Conservation (phyloP, 2,329 filamentous ascomycete species). For the Neofusicoccum sp. region DNA sequence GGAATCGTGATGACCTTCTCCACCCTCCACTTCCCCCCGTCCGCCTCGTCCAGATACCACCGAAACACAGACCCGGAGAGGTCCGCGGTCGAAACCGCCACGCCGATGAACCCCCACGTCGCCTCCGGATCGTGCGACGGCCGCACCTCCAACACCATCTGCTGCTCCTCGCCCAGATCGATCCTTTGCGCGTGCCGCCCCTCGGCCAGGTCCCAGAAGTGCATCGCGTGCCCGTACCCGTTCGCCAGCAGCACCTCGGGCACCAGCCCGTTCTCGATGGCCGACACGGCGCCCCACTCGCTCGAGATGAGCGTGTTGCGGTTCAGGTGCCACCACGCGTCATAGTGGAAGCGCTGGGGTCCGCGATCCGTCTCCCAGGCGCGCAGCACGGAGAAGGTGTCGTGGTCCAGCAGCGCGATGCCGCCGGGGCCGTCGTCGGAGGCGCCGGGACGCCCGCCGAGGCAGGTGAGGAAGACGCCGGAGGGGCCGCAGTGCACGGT, state of each 20-base stretch:
- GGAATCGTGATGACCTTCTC: not conserved
- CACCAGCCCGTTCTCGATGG: not conserved
- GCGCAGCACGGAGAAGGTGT: not conserved
- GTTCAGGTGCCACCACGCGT: constrained; percentile 3
- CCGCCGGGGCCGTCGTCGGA: not conserved
- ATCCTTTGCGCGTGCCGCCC: not conserved
- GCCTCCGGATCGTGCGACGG: not conserved
- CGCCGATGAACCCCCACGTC: not conserved
- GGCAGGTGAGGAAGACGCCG: not conserved
- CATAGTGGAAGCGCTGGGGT: constrained; percentile 1
- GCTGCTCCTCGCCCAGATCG: not conserved
- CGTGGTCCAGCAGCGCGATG: constrained; percentile 1
- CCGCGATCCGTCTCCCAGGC: not conserved
- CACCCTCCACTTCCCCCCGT: not conserved
- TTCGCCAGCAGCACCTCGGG: not conserved
- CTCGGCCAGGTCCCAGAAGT: not conserved
- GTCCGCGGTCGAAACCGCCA: not conserved
- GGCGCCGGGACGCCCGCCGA: not conserved
- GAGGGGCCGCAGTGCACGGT: not conserved
- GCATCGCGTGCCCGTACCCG: not conserved
- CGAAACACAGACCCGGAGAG: not conserved
- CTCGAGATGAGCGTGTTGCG: constrained; percentile 1
- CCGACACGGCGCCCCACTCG: not conserved
- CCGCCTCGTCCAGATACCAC: not conserved
- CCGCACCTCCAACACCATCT: constrained; percentile 1